A percentile compares a stretch with the other conserved stretches of the same genome.
These are phyloP conservation scores for Fusarium sp. DNA, from an alignment of 2,329 filamentous ascomycete genomes.

Conservation along the genomic window DNA sequence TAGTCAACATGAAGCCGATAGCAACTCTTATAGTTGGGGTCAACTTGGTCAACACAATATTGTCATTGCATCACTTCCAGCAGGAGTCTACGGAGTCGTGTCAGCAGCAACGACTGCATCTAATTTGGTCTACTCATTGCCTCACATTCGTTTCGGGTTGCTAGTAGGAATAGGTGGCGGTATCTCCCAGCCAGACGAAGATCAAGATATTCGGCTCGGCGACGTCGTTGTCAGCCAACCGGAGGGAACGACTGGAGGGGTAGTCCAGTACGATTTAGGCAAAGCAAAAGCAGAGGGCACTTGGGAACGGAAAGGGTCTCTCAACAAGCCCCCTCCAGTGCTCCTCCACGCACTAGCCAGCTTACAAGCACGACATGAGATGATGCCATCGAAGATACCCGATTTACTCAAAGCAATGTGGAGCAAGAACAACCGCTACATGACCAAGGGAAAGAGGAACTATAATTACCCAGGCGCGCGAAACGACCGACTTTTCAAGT, in stretches of 20 bases:
- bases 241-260: constrained; percentile 19
- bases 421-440: constrained; percentile 1
- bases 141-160: constrained; percentile 33
- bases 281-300: constrained; percentile 8
- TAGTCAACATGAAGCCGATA: constrained; percentile 26
- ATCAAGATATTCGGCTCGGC: constrained; percentile 44
- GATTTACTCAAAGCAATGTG: not conserved
- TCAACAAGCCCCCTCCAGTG: constrained; percentile 19
- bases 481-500: constrained; percentile 32
- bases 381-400: not conserved
- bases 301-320: constrained; percentile 16
- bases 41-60: constrained; percentile 44
- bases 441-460: not conserved
- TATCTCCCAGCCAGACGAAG: not conserved
- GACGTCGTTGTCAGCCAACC: constrained; percentile 47
- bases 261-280: constrained; percentile 43
- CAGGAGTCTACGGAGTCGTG: constrained; percentile 29
- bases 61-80: constrained; percentile 43
- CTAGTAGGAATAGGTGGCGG: constrained; percentile 58
- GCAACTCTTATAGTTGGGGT: constrained; percentile 46
- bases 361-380: constrained; percentile 30
- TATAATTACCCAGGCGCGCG: constrained; percentile 15
- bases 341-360: constrained; percentile 22
- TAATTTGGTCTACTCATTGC: constrained; percentile 26
- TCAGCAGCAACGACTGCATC: constrained; percentile 25